phyloP scores from a whole-genome alignment of 306 rosid species.

The Pueraria montana region DNA sequence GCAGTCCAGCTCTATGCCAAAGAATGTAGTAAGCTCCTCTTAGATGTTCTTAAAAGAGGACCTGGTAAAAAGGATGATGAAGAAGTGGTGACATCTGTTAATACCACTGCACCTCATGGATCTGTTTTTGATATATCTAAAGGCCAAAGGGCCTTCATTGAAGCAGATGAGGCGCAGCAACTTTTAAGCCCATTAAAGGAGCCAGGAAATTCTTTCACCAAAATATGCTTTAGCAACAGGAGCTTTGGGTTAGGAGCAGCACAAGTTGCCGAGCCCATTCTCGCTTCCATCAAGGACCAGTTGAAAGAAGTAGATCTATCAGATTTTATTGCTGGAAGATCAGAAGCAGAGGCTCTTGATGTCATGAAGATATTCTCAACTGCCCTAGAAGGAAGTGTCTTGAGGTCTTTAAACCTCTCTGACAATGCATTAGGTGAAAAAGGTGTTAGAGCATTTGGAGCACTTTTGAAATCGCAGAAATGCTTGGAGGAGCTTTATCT shows the following conservation, averaged over 20 bases:
- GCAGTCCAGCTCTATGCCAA: constrained; percentile 98
- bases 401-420: constrained; percentile 82
- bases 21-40: constrained; percentile 88
- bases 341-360: constrained; percentile 82
- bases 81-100: constrained; percentile 51
- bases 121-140: constrained; percentile 85
- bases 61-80: constrained; percentile 53
- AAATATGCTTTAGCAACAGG: constrained; percentile 94
- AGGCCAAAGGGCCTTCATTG: constrained; percentile 77
- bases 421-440: constrained; percentile 94
- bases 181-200: constrained; percentile 79
- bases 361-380: constrained; percentile 83
- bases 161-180: constrained; percentile 81
- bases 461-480: constrained; percentile 80
- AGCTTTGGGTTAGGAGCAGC: constrained; percentile 88
- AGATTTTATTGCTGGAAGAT: constrained; percentile 90
- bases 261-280: constrained; percentile 72
- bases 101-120: constrained; percentile 45
- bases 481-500: constrained; percentile 84
- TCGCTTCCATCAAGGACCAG: constrained; percentile 72
- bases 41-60: constrained; percentile 83
- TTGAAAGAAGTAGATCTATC: constrained; percentile 86
- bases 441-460: constrained; percentile 87
- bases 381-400: constrained; percentile 74
- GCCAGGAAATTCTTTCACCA: constrained; percentile 77